Conservation (phyloP, 306 rosid genomes). For the Prunus kanzakura region DNA sequence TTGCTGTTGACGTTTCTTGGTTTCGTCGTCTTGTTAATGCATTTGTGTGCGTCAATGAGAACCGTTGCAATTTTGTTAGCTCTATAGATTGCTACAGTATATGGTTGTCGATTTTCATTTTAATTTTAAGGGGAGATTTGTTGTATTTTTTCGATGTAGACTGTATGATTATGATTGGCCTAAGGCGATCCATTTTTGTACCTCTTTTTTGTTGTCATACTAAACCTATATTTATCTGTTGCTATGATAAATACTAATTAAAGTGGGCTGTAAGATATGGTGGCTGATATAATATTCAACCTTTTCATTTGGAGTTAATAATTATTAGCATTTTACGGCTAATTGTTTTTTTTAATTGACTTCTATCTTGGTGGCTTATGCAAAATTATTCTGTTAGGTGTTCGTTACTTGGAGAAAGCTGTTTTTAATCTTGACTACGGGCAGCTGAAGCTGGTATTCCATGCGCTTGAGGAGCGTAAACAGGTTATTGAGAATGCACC, state of each 20-base stretch:
- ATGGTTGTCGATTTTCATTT: background rate
- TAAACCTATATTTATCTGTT: background rate
- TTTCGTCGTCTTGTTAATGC: background rate
- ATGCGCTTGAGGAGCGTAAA: conserved; percentile 95
- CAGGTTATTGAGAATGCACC: conserved; percentile 94
- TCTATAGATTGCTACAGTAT: background rate
- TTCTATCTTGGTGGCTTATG: conserved; percentile 5
- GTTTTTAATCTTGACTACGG: conserved; percentile 91
- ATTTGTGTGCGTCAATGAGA: background rate
- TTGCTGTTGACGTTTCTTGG: background rate
- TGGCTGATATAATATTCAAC: background rate
- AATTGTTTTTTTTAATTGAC: conserved; percentile 1
- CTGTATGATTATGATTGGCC: background rate
- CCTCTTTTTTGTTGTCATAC: background rate
- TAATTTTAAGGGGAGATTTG: background rate
- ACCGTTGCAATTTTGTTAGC: background rate
- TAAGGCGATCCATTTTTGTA: background rate
- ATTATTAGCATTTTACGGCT: background rate
- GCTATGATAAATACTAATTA: background rate
- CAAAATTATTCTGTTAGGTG: conserved; percentile 51
- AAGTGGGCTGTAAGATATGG: background rate
- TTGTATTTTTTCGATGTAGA: background rate
- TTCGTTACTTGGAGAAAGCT: conserved; percentile 97
- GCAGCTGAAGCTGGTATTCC: conserved; percentile 92
- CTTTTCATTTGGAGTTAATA: background rate